Base-by-base conservation (phyloP, 768 basidiomycete genomes). In the Lentinula guzmanii region DNA sequence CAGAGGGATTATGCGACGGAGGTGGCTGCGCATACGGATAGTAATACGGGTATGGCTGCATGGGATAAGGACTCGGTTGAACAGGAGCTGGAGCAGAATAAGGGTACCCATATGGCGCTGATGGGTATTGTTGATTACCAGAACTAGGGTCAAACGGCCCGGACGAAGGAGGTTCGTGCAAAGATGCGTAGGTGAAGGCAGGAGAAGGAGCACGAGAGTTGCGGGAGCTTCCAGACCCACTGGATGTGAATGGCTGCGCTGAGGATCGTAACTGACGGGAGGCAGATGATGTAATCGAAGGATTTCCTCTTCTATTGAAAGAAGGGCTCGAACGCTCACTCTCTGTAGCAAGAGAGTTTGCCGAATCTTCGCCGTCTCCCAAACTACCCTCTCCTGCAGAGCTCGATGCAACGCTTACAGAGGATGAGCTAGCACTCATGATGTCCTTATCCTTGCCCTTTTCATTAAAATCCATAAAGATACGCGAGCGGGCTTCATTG, bases 401-500 rank as follows among this genome's bases (percentile, higher is more conserved):
- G 57, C 85, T 86, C 3, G 86, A 89, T 1, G 85, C 80, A 58
- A 88, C 79, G 65, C 89, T 89, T 52, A 86, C 75, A 21, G 88
- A 85, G 6, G 91, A 90, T 8, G 90, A 90, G 68, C 87, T 89
- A 7, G 89, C 84, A 69, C 85, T 91, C 73, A 86, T 79, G 64
- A 86, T 79, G 64, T 89, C 87, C 60, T 82, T 84, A 70, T 86
- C 85, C 37, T 39, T 39, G 61, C 82, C 83, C 69, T 86, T 86
- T 67, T 90, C 89, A 70, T 90, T 82, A 65, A 92, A 91, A 65
- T 75, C 87, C 84, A 90, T 88, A 75, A 94, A 94, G 65, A 94
- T 94, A 60, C 92, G 83, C 41, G 85, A 87, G 51, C 93, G 84
- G 33, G 92, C 92, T 72, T 91, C 86, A 58, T 90, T 89, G 66